phyloP scores from a whole-genome alignment of 495 filamentous ascomycete species.

The Neurospora sp. region DNA sequence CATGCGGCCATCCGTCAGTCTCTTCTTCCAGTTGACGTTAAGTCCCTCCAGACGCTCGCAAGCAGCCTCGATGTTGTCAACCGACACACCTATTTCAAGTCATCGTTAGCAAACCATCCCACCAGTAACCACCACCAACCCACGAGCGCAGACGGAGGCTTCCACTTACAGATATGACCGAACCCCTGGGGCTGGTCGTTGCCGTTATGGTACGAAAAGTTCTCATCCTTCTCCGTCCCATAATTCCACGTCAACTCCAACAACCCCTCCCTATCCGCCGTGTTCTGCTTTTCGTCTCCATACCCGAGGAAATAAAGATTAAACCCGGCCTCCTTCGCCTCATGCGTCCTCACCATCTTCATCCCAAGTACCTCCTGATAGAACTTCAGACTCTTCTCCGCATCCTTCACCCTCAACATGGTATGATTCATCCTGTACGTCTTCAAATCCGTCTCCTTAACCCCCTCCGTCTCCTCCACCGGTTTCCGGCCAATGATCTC shows the following conservation, averaged over 20 bases:
- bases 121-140: not conserved
- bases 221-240: conserved; percentile 81
- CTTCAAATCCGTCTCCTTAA: conserved; percentile 27
- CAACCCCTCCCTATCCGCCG: conserved; percentile 67
- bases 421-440: conserved; percentile 60
- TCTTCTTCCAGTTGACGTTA: conserved; percentile 86
- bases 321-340: conserved; percentile 63
- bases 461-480: conserved; percentile 27
- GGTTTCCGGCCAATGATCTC: conserved; percentile 49
- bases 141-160: not conserved
- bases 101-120: conserved; percentile 15
- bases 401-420: conserved; percentile 92
- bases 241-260: conserved; percentile 95
- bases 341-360: conserved; percentile 61
- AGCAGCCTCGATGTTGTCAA: conserved; percentile 79
- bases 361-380: conserved; percentile 89
- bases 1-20: conserved; percentile 84
- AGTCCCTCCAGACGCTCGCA: conserved; percentile 75
- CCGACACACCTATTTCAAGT: conserved; percentile 52
- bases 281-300: conserved; percentile 36
- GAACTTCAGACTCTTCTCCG: conserved; percentile 73
- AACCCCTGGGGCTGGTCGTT: conserved; percentile 90
- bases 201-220: conserved; percentile 83
- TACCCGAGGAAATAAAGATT: conserved; percentile 94
- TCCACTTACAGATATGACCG: conserved; percentile 71